phyloP scores from a whole-genome alignment of 257 asterid species.

The Cordia subcordata region DNA sequence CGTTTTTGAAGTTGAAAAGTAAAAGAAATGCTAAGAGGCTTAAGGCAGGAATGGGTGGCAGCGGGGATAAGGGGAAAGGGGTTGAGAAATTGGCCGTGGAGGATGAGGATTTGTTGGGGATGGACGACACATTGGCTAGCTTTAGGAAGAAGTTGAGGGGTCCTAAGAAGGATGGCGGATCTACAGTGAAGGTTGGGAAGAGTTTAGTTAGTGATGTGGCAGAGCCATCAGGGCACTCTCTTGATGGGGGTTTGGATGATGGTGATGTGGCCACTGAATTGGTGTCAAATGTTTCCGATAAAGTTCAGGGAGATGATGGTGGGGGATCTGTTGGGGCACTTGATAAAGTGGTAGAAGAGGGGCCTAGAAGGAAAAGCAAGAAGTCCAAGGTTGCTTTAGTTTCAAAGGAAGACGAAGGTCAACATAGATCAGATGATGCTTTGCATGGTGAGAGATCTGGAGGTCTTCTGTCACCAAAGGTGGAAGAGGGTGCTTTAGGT shows the following conservation, averaged over 20 bases:
- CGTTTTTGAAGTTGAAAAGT: slow-evolving; percentile 63
- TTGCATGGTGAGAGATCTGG: slow-evolving; percentile 19
- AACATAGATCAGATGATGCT: slow-evolving; percentile 22
- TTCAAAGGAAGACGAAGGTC: slow-evolving; percentile 18
- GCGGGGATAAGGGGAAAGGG: slow-evolving; percentile 32
- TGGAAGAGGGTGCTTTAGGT: slow-evolving; percentile 27
- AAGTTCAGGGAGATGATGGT: slow-evolving; percentile 22
- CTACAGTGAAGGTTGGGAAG: slow-evolving; percentile 26
- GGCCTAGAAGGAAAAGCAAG: slow-evolving; percentile 35
- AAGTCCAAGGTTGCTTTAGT: slow-evolving; percentile 32
- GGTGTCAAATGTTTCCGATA: slow-evolving; percentile 23
- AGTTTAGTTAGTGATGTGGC: slow-evolving; percentile 18
- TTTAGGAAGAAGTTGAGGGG: slow-evolving; percentile 80
- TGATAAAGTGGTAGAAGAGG: slow-evolving; percentile 26
- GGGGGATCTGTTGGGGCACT: slow-evolving; percentile 29
- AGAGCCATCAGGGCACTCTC: slow-evolving; percentile 30
- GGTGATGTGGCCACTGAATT: slow-evolving; percentile 25
- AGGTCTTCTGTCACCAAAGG: slow-evolving; percentile 20
- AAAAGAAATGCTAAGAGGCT: slow-evolving; percentile 51
- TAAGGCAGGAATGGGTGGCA: slow-evolving; percentile 42
- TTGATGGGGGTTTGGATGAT: slow-evolving; percentile 22
- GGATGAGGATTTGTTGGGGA: slow-evolving; percentile 58
- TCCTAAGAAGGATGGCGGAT: slow-evolving; percentile 57
- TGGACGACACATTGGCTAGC: slow-evolving; percentile 91
- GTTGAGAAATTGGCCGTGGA: slow-evolving; percentile 33